Evolutionary conservation across 1,139 yeast genomes (phyloP), one percentile per base, ranked within the genome.

Genomic region (Pichia sp.): DNA sequence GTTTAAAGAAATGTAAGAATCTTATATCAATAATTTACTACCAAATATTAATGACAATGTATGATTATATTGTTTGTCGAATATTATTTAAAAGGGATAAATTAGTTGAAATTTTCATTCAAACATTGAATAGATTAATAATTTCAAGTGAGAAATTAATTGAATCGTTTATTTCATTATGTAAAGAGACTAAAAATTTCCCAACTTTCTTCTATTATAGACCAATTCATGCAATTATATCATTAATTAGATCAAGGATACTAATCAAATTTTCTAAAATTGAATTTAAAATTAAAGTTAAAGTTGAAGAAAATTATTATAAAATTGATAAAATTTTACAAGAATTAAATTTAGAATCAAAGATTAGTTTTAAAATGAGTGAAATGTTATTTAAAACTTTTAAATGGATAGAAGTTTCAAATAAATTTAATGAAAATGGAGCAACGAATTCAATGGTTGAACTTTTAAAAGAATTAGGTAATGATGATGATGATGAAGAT

Each of bases 131-230:
- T 44, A 64, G 69, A 45, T 54, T 72, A 39, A 68, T 70, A 20
- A 61, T 63, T 37, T 60, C 68, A 12, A 66, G 74, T 52, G 72
- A 69, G 47, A 66, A 63, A 43, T 60, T 71, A 30, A 60, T 75
- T 31, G 68, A 67, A 35, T 62, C 71, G 7, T 74, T 74, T 54
- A 61, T 70, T 15, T 56, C 56, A 20, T 44, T 72, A 28, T 65
- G 71, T 40, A 60, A 61, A 8, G 60, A 62, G 40, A 66, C 72
- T 1, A 51, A 63, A 7, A 57, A 64, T 40, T 69, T 69, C 42
- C 81, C 81, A 1, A 71, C 79, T 1, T 72, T 71, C 47, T 67
- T 74, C 52, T 72, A 71, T 53, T 75, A 73, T 50, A 57, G 80
- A 33, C 78, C 80, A 4, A 60, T 76, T 66, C 74, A 72, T 53